Percentiles rank a stretch among this genome's conserved stretches.
Conservation (phyloP, 164 flowering plant genomes). For the Magnolia sinica region DNA sequence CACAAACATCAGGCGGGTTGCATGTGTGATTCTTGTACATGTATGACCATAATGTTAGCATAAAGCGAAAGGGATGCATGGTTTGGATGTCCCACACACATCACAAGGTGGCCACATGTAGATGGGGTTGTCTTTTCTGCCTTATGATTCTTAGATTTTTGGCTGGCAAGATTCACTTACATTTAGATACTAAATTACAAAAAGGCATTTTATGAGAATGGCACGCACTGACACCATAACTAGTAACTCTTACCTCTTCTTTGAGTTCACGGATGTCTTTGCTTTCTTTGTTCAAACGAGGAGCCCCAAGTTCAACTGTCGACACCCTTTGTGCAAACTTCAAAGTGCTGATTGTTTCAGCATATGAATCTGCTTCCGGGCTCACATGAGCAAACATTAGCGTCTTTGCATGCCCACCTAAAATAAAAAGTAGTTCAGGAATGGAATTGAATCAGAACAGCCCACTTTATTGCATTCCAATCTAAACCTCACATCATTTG, state of each 20-base stretch:
- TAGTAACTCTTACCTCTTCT: slow-evolving; percentile 51
- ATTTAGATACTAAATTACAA: background rate
- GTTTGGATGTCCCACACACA: background rate
- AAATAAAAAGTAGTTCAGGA: slow-evolving; percentile 14
- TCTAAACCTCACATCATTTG: background rate
- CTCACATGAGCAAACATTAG: slow-evolving; percentile 93
- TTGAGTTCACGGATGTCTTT: slow-evolving; percentile 70
- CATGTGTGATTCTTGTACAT: background rate
- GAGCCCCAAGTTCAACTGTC: slow-evolving; percentile 84
- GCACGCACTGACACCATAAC: background rate
- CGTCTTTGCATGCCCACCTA: slow-evolving; percentile 86
- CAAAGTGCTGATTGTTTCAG: slow-evolving; percentile 72
- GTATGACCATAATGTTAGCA: background rate
- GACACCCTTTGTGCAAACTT: slow-evolving; percentile 88
- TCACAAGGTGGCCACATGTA: background rate
- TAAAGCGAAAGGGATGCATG: background rate
- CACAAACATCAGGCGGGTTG: background rate
- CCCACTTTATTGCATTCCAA: background rate
- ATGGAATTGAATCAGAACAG: slow-evolving; percentile 3
- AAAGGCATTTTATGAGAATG: background rate
- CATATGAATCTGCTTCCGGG: slow-evolving; percentile 72
- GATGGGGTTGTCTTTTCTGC: too few relatives aligned
- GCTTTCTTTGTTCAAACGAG: slow-evolving; percentile 69
- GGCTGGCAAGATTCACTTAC: too few relatives aligned
- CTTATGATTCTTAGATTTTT: too few relatives aligned